Evolutionary conservation across 371 early-diverging fungal genomes (phyloP).

Genomic region (Mortierella sp.): DNA sequence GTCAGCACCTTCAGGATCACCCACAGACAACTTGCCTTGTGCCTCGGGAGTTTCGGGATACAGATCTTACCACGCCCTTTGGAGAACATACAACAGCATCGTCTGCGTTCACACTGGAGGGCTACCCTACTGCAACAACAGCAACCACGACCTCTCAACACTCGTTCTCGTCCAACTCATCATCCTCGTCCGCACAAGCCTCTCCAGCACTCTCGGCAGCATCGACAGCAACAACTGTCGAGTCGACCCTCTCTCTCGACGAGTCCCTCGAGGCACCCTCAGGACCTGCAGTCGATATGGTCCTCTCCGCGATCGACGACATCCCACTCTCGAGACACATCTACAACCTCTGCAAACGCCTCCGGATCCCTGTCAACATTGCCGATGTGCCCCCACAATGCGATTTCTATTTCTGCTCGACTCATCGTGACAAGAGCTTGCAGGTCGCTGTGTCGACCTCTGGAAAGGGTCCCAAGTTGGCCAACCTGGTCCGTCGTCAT

Average conservation of each 20-base stretch:
- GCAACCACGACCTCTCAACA: background rate
- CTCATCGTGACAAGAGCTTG: constrained; percentile 84
- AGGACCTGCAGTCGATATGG: constrained; percentile 73
- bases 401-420: constrained; percentile 94
- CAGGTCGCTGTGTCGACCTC: constrained; percentile 94
- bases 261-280: background rate
- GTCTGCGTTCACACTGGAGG: background rate
- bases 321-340: constrained; percentile 79
- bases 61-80: constrained; percentile 63
- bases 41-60: constrained; percentile 69
- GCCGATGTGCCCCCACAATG: constrained; percentile 92
- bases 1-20: constrained; percentile 58
- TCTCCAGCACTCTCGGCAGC: background rate
- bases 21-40: constrained; percentile 73
- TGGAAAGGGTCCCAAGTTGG: constrained; percentile 90
- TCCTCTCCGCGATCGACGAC: constrained; percentile 86
- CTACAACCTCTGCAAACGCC: constrained; percentile 73
- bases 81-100: constrained; percentile 35
- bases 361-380: constrained; percentile 90
- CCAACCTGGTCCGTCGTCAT: constrained; percentile 80
- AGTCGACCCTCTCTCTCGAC: background rate
- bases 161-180: background rate
- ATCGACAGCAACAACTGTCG: background rate
- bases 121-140: background rate
- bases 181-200: background rate